Base-by-base conservation (phyloP, 2,329 filamentous ascomycete species). In the Huntiella omanensis region DNA sequence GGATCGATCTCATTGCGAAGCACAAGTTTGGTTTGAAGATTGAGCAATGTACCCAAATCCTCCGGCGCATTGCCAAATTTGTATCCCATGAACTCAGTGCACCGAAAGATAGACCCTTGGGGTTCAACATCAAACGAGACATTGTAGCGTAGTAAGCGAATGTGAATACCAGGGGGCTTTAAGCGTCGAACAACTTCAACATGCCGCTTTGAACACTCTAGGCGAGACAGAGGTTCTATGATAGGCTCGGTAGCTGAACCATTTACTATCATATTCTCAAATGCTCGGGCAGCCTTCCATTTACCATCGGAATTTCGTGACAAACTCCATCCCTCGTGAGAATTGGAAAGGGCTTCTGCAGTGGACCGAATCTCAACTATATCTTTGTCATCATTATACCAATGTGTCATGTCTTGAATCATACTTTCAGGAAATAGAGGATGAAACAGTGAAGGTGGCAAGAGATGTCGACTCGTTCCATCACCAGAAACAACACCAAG, bases 101-200 rank as follows among this genome's bases (percentile, higher is more conserved):
- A 74, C 12, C 53, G 45, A 2, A 75, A 50, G 0, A 38, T 37
- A 0, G 52, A 44, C 0, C 54, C 51, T 0, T 57, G 54, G 2
- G 47, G 12, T 1, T 53, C 50, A 1, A 71, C 45, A 5, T 49
- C 54, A 49, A 77, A 78, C 0, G 61, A 59, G 0, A 76, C 56
- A 4, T 64, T 60, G 0, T 73, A 54, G 2, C 65, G 59, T 0
- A 70, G 68, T 0, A 77, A 49, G 1, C 64, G 58, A 1, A 70
- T 57, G 0, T 62, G 54, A 2, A 70, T 13, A 38, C 5, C 8
- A 8, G 7, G n/a, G 5, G n/a, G 16, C 2, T 32, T 6, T 5
- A 5, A 12, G 10, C 16, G 3, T 6, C 15, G 12, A 3, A 33
- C 37, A 15, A 50, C 13, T 8, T 50, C 33, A 10, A 48, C 36